Evolutionary conservation across 2,329 filamentous ascomycete species (phyloP), one percentile per base, ranked within the genome.

Genomic region (Claviceps citrina): DNA sequence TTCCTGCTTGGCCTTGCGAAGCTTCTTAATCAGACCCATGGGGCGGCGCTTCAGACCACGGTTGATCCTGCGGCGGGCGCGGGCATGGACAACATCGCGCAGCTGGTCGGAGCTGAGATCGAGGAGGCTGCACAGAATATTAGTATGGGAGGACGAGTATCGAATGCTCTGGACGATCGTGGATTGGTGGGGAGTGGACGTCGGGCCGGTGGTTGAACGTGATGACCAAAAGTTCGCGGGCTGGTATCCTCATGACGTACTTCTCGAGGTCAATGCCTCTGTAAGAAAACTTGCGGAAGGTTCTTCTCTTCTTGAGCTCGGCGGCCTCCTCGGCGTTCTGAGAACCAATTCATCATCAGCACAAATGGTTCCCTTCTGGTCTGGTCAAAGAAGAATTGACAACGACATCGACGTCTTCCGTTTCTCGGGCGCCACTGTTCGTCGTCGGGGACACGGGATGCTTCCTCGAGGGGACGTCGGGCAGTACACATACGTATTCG

Each of bases 11-110:
- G 91, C 82, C 78, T 95, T 96, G 68, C 91, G 89, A 62, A 98
- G 85, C 81, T 98, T 98, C 85, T 96, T 96, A 81, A 98, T 96
- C 62, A 98, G 76, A 60, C 91, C 91, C 91, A 98, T 96, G 61
- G 91, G 91, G 78, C 93, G 93, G 76, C 91, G 87, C 84, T 96
- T 98, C 61, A 98, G 82, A 62, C 91, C 91, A 57, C 91, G 89
- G 83, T 96, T 96, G 83, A 98, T 96, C 67, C 93, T 80, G 69
- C 91, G 81, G 66, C 91, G 89, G 65, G 91, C 91, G 67, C 91
- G 91, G 62, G 91, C 91, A 76, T 98, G 91, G 62, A 98, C 87
- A 67, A 98, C 84, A 82, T 95, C 87, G 63, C 91, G 87, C 68
- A 98, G 86, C 73, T 96, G 84, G 68, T 96, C 91, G 62, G 87